Percentiles rank a stretch among this genome's conserved stretches.
These are phyloP conservation scores for Trichoderma koningiopsis DNA, from an alignment of 2,329 filamentous ascomycete species.

Conservation along the genomic window DNA sequence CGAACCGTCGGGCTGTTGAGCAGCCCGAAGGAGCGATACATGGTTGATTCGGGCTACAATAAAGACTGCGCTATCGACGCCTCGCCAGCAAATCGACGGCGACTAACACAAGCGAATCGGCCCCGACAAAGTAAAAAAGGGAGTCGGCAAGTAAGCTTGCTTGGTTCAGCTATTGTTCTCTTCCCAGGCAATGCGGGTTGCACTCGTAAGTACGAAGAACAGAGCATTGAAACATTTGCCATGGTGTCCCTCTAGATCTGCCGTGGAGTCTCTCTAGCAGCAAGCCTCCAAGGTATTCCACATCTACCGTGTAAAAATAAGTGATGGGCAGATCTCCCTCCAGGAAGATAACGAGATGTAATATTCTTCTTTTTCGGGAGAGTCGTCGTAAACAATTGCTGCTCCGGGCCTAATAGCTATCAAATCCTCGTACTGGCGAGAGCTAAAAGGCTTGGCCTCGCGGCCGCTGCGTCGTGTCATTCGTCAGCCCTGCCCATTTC, in stretches of 20 bases:
- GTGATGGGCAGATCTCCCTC: neutral
- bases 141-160: neutral
- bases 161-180: neutral
- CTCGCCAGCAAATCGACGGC: neutral
- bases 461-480: conserved; percentile 26
- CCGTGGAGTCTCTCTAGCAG: neutral
- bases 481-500: conserved; percentile 30
- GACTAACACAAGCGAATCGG: conserved; percentile 4
- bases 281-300: neutral
- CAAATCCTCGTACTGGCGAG: neutral
- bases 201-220: neutral
- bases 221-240: neutral
- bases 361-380: neutral
- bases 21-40: conserved; percentile 14
- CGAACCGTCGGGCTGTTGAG: conserved; percentile 19
- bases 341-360: neutral
- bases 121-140: neutral
- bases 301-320: neutral
- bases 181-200: neutral
- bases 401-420: neutral
- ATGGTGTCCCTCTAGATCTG: neutral
- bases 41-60: neutral
- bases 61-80: conserved; percentile 7
- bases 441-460: neutral
- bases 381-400: neutral